Evolutionary conservation across 2,329 filamentous ascomycete genomes (phyloP), one percentile per base, ranked within the genome.

Genomic region (Cadophora sp.): DNA sequence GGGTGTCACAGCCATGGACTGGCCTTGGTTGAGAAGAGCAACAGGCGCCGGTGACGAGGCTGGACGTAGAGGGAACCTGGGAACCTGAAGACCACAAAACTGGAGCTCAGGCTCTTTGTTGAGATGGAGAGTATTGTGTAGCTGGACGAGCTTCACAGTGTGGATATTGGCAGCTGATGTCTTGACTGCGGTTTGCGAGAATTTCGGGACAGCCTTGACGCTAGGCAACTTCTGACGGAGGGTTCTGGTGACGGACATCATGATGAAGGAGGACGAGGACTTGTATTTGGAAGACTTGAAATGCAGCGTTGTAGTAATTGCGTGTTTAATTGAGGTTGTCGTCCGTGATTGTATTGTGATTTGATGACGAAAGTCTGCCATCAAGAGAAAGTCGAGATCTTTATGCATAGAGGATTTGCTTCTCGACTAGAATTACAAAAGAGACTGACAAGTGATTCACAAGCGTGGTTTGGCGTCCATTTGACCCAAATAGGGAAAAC

Each of bases 141-240:
- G 55, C 3, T 37, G 16, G 31, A 58, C 4, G n/a, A 58, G 31
- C n/a, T 24, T 58, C 29, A 37, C 31, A 14, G 31, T 24, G 22
- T 37, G 31, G n/a, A 37, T 22, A 5, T 26, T 31, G 22, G 55
- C 55, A 12, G 55, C 55, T 24, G 29, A 19, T 14, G 31, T 24
- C 31, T 58, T 58, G 55, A 58, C 19, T 58, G 55, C 19, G 11
- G 31, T 58, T 7, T 31, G n/a, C 12, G 55, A 37, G 55, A 58
- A 58, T 19, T 26, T 58, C n/a, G 55, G 40, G 19, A 26, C 31
- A 4, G 55, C 31, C 31, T 37, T 37, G n/a, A 58, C n/a, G 31
- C 14, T 24, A 31, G 19, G 55, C 29, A 58, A 40, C 31, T 37
- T 58, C n/a, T 58, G 55, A n/a, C 55, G 31, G 4, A 58, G 7